Conservation (phyloP, 768 basidiomycete species). For the Krasilnikovozyma curviuscula region DNA sequence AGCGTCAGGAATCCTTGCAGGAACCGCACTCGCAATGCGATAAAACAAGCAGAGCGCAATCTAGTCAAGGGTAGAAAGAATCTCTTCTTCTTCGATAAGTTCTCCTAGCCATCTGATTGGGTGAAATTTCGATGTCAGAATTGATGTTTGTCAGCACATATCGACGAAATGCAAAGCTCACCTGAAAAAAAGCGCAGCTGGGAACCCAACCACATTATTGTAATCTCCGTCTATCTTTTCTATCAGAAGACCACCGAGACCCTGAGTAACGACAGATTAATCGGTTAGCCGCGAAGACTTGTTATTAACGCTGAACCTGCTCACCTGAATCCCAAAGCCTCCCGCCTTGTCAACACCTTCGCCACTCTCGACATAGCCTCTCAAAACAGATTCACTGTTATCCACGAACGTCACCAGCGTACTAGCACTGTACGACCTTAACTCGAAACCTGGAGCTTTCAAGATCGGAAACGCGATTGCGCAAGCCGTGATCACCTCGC, state of each 20-base stretch:
- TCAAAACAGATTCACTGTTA: not conserved
- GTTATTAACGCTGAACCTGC: constrained; percentile 11
- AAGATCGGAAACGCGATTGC: constrained; percentile 36
- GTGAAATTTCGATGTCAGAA: not conserved
- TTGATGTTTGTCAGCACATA: not conserved
- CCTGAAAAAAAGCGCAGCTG: constrained; percentile 3
- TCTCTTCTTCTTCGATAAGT: constrained; percentile 8
- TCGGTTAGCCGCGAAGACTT: constrained; percentile 26
- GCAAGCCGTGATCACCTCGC: constrained; percentile 85
- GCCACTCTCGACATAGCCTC: constrained; percentile 4
- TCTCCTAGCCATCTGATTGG: constrained; percentile 3
- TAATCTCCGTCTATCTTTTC: constrained; percentile 77
- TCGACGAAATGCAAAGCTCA: not conserved
- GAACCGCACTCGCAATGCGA: too few species aligned
- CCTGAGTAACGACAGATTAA: constrained; percentile 19
- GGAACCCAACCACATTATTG: constrained; percentile 40
- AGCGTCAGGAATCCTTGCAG: too few species aligned
- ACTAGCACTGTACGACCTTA: constrained; percentile 16
- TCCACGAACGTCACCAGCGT: constrained; percentile 3
- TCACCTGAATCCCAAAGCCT: constrained; percentile 81
- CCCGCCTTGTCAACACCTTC: constrained; percentile 36
- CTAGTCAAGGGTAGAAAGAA: too few species aligned
- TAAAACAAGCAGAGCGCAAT: too few species aligned
- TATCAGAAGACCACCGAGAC: constrained; percentile 59
- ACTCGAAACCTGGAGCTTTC: constrained; percentile 24